These are phyloP conservation scores for Phaeoacremonium minimum DNA, from an alignment of 2,329 filamentous ascomycete genomes.

Conservation along the genomic window DNA sequence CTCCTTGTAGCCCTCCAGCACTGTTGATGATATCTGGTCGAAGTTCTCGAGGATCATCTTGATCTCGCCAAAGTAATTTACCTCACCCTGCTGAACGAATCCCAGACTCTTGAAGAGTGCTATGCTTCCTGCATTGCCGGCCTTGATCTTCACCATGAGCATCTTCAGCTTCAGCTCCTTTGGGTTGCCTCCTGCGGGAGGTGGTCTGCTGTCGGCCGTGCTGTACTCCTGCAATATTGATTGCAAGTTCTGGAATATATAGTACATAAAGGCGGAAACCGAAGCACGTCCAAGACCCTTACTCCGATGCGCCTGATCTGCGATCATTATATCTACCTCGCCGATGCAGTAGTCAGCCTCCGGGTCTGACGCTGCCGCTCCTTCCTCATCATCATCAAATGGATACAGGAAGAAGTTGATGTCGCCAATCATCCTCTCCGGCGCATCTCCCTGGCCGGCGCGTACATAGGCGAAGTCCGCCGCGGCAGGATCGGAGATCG, in stretches of 20 bases:
- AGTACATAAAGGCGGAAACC: slow-evolving; percentile 65
- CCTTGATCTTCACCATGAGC: slow-evolving; percentile 44
- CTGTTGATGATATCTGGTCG: slow-evolving; percentile 4
- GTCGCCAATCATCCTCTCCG: slow-evolving; percentile 63
- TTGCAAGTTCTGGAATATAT: slow-evolving; percentile 50
- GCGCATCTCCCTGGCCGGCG: slow-evolving; percentile 46
- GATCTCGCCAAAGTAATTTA: slow-evolving; percentile 60
- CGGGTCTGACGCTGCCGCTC: slow-evolving; percentile 13
- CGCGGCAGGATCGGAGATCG: slow-evolving; percentile 17
- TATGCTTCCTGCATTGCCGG: slow-evolving; percentile 46
- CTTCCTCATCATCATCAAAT: slow-evolving; percentile 38
- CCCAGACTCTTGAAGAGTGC: slow-evolving; percentile 47
- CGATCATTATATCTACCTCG: slow-evolving; percentile 87
- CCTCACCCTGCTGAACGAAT: slow-evolving; percentile 44
- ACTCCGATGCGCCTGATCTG: slow-evolving; percentile 49
- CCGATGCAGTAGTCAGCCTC: slow-evolving; percentile 41
- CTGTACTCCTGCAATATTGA: slow-evolving; percentile 55
- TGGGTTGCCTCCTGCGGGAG: not conserved
- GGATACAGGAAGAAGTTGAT: slow-evolving; percentile 76
- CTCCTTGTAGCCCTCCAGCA: slow-evolving; percentile 15
- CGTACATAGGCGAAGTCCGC: slow-evolving; percentile 17
- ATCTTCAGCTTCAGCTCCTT: slow-evolving; percentile 13
- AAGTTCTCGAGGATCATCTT: slow-evolving; percentile 37
- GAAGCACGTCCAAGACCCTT: slow-evolving; percentile 63
- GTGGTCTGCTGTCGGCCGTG: not conserved